Percentiles rank a stretch among this genome's conserved stretches.
Evolutionary conservation across 106 monocot genomes (phyloP).

Genomic region (Apostasia ramifera): DNA sequence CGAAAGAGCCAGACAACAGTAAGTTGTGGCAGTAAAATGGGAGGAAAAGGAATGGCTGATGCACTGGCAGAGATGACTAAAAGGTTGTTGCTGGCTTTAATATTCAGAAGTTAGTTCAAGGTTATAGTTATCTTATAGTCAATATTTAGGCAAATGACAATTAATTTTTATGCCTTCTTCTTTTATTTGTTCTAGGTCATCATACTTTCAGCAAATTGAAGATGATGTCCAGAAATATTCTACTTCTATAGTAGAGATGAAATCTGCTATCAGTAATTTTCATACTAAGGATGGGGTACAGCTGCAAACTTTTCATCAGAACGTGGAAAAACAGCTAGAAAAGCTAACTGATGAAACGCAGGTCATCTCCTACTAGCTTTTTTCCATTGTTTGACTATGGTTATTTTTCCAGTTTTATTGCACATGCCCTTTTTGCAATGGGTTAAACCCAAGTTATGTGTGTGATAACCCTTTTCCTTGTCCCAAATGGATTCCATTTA

Average conservation of each 20-base stretch:
- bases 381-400: background rate
- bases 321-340: constrained; percentile 39
- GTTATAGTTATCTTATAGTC: background rate
- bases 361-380: constrained; percentile 11
- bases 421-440: too few species aligned
- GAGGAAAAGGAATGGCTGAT: constrained; percentile 51
- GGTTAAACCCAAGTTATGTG: too few species aligned
- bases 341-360: constrained; percentile 62
- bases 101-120: background rate
- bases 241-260: constrained; percentile 24
- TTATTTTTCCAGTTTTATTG: background rate
- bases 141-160: background rate
- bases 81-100: constrained; percentile 15
- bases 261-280: constrained; percentile 30
- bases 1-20: constrained; percentile 15
- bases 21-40: constrained; percentile 12
- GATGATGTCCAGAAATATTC: constrained; percentile 42
- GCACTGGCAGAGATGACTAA: constrained; percentile 61
- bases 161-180: constrained; percentile 1
- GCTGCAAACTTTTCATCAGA: constrained; percentile 34
- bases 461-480: too few species aligned
- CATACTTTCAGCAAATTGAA: constrained; percentile 56
- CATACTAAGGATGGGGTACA: constrained; percentile 38
- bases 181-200: constrained; percentile 22
- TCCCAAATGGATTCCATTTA: too few species aligned